Evolutionary conservation across 1,284 basidiomycete genomes (phyloP), one percentile per base, ranked within the genome.

Genomic region (Phellinidium pouzarii): DNA sequence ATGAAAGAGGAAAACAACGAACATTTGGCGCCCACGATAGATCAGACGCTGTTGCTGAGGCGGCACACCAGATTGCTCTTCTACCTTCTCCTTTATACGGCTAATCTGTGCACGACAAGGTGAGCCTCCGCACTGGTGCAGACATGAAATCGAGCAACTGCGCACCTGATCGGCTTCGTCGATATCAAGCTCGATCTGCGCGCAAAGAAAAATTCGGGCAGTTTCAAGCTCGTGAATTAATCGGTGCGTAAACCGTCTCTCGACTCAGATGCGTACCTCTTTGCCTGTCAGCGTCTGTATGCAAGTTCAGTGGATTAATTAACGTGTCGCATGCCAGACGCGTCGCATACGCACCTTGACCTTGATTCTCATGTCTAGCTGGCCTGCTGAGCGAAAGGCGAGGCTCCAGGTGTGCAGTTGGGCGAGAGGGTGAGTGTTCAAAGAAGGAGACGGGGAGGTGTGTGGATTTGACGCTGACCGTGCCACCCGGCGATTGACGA

Each of bases 1-100:
- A n/a, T n/a, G 37, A 38, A 4, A n/a, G 26, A 23, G 38, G 41
- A 46, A 26, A 48, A 26, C 12, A 19, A 78, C 92, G 67, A 63
- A 97, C 96, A 99, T 89, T 65, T 97, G 95, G 68, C 95, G 85
- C 43, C 96, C 96, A 63, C 82, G 74, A 68, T 90, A 98, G 68
- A 99, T 99, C 62, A 99, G 71, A 56, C 96, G 83, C 68, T 99
- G 96, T 70, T 99, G 96, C 37, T 80, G 90, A 56, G 96, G 95
- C 14, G 96, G 96, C 46, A 99, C 96, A 63, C 95, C 96, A 38
- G 94, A 95, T 71, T 99, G 96, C 73, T 98, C 95, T 69, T 99
- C 96, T 27, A 99, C 93, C 68, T 92, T 90, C 77, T 97, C 94
- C 75, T 99, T 99, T 73, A 99, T 95, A 61, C 92, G 85, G 44